Evolutionary conservation across 805 yeast species (phyloP).

Genomic region (Scheffersomyces stipitis): DNA sequence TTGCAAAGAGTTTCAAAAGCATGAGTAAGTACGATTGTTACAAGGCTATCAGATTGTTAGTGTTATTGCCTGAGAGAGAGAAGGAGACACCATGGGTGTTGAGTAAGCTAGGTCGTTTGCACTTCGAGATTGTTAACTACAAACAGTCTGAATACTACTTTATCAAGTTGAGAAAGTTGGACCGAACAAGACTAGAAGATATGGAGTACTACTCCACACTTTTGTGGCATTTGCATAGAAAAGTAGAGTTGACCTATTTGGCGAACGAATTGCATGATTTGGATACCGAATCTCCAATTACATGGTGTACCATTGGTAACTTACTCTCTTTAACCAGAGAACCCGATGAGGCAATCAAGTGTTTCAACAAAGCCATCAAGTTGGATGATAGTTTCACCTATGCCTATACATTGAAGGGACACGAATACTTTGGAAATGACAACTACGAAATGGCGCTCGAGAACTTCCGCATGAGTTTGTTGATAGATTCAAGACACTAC

Average conservation of each 20-base stretch:
- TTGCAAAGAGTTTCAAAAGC: conserved; percentile 63
- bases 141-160: conserved; percentile 70
- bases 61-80: conserved; percentile 61
- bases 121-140: conserved; percentile 86
- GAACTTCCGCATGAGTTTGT: conserved; percentile 75
- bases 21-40: conserved; percentile 71
- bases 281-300: conserved; percentile 66
- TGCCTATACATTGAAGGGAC: conserved; percentile 92
- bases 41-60: conserved; percentile 71
- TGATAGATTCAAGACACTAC: conserved; percentile 79
- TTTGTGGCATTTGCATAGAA: conserved; percentile 88
- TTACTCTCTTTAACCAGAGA: conserved; percentile 80
- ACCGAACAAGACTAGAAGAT: conserved; percentile 77
- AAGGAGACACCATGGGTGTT: conserved; percentile 82
- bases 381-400: conserved; percentile 72
- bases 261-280: conserved; percentile 77
- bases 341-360: conserved; percentile 84
- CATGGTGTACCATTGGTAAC: conserved; percentile 93
- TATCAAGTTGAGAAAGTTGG: conserved; percentile 58
- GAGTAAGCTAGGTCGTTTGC: conserved; percentile 73
- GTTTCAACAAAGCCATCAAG: conserved; percentile 77
- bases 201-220: conserved; percentile 91
- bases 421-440: conserved; percentile 84
- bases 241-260: conserved; percentile 72
- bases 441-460: conserved; percentile 87